These are phyloP conservation scores for Imleria badia DNA, from an alignment of 768 basidiomycete genomes.

Conservation along the genomic window DNA sequence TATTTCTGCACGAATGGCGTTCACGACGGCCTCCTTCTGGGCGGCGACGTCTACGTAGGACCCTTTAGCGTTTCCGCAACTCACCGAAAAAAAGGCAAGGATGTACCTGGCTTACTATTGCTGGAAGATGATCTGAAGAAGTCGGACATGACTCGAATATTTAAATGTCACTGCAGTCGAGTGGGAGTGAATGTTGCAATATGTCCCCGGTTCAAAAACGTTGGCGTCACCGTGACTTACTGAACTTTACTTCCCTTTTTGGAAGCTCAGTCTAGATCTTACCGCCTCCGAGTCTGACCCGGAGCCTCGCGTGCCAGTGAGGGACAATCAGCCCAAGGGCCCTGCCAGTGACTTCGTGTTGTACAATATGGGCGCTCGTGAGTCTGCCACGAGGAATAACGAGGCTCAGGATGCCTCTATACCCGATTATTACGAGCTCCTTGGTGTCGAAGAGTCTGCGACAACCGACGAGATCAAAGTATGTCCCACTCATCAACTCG, in stretches of 20 bases:
- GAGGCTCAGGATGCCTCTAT: constrained; percentile 25
- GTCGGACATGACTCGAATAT: constrained; percentile 45
- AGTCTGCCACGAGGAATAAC: constrained; percentile 50
- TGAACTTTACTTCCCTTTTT: constrained; percentile 11
- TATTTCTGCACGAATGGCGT: constrained; percentile 65
- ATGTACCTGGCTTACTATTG: constrained; percentile 27
- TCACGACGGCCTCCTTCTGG: constrained; percentile 52
- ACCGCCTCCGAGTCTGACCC: too few species aligned
- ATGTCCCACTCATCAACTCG: constrained; percentile 1
- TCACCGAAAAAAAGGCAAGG: not conserved
- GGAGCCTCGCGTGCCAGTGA: too few species aligned
- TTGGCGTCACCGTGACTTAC: not conserved
- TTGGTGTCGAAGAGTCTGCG: constrained; percentile 80
- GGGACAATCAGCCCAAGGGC: not conserved
- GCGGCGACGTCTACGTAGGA: constrained; percentile 34
- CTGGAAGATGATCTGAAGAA: constrained; percentile 44
- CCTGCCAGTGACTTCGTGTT: not conserved
- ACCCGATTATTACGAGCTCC: constrained; percentile 78
- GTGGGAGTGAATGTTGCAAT: not conserved
- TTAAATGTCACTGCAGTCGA: not conserved
- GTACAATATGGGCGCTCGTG: constrained; percentile 62
- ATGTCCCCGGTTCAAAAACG: not conserved
- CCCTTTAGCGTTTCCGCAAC: not conserved
- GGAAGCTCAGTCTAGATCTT: too few species aligned
- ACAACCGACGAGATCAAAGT: constrained; percentile 90